phyloP scores from a whole-genome alignment of 345 rosid genomes.

The Arabis hirsuta region DNA sequence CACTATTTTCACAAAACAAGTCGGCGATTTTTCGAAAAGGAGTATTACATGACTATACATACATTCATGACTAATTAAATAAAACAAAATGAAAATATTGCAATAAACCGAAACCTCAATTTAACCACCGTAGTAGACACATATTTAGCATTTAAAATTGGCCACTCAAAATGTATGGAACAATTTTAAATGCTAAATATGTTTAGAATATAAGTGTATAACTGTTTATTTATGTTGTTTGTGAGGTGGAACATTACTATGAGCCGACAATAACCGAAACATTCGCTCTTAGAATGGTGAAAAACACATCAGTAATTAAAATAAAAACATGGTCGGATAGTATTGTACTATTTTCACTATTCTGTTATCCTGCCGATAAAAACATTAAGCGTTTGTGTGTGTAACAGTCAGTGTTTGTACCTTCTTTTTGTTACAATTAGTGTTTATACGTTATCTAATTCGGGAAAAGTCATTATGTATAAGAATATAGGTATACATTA shows the following conservation, averaged over 20 bases:
- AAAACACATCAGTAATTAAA: slow-evolving; percentile 2
- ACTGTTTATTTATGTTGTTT: not conserved
- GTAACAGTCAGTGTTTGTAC: too few relatives aligned
- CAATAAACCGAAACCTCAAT: too few relatives aligned
- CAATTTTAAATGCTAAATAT: not conserved
- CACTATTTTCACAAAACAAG: not conserved
- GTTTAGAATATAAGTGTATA: not conserved
- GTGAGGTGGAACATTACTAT: slow-evolving; percentile 26
- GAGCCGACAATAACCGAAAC: slow-evolving; percentile 29
- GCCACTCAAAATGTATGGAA: not conserved
- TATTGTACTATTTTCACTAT: too few relatives aligned
- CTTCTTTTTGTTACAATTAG: too few relatives aligned
- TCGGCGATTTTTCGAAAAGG: not conserved
- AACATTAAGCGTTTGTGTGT: too few relatives aligned
- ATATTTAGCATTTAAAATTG: not conserved
- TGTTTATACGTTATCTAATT: too few relatives aligned
- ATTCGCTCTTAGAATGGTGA: slow-evolving; percentile 12
- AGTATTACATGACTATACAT: not conserved
- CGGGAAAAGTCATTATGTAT: too few relatives aligned
- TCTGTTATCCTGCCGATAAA: too few relatives aligned
- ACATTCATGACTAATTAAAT: not conserved
- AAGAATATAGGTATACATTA: too few relatives aligned
- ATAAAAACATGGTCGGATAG: too few relatives aligned
- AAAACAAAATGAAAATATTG: not conserved
- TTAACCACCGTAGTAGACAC: not conserved